Base-by-base conservation (phyloP, 2,329 filamentous ascomycete species). In the Penicillium sp. region DNA sequence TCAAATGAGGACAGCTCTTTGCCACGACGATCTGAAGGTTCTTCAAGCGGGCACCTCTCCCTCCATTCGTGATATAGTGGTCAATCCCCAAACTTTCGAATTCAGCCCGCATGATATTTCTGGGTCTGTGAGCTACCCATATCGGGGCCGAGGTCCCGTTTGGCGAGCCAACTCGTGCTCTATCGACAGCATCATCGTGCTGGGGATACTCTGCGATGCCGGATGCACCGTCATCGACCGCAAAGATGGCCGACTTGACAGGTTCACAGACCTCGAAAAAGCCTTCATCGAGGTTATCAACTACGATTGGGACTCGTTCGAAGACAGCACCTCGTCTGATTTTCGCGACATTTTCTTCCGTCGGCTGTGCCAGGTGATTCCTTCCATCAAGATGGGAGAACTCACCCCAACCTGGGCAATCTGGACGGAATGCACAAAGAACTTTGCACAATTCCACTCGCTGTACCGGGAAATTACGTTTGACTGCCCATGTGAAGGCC, bases 141-240 rank as follows among this genome's bases (percentile, higher is more conserved):
- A 53, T 23, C 53, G 58, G 19, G 63, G 63, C 3, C 57, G 60
- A 3, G 65, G 64, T 1, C 64, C 65, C 5, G 37, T 60, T 7
- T 57, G 54, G 36, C 13, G 19, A 3, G 20, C 33, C 1, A 45
- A 43, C n/a, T 60, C 62, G 7, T 53, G 49, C 37, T 43, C 49
- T 7, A 43, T 65, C 10, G 64, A 68, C 33, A 58, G 54, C 31
- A 43, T 54, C 4, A 62, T 68, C 31, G 58, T 66, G n/a, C 48
- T 56, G 2, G 65, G 60, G 1, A 63, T 49, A 36, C 41, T 70
- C n/a, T 53, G 64, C 5, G 56, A 66, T 28, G 61, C 57, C 4
- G 65, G 66, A 8, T 63, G 57, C 8, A 67, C 65, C 1, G 49
- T 48, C 6, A 45, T 56, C 4, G 66, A 69, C 33, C 55, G 55